These are phyloP conservation scores for Pichia cabralensis DNA, from an alignment of 805 yeast species.

Conservation along the genomic window DNA sequence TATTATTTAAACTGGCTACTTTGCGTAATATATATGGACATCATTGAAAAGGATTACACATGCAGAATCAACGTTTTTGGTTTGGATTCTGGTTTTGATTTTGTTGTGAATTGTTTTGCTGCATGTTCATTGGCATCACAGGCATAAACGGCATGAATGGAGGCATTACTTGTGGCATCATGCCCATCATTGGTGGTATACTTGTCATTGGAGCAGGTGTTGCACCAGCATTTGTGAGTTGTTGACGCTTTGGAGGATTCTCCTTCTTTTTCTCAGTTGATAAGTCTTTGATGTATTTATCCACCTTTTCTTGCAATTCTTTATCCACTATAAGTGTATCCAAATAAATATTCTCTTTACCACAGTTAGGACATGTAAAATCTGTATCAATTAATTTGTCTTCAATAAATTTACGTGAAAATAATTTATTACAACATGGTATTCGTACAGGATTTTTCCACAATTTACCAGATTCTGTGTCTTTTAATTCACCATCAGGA, in stretches of 20 bases:
- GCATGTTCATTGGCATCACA: conserved; percentile 18
- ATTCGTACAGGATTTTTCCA: conserved; percentile 68
- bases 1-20: no score
- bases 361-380: conserved; percentile 86
- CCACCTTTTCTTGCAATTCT: conserved; percentile 46
- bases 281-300: conserved; percentile 32
- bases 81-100: neutral
- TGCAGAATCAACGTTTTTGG: neutral
- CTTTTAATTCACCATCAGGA: conserved; percentile 52
- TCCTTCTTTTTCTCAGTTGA: neutral
- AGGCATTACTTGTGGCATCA: conserved; percentile 19
- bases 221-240: conserved; percentile 8
- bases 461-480: conserved; percentile 60
- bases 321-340: conserved; percentile 60
- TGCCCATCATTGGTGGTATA: conserved; percentile 10
- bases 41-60: no score
- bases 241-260: conserved; percentile 12
- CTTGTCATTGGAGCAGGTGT: conserved; percentile 16
- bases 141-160: conserved; percentile 23
- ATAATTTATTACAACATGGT: conserved; percentile 53
- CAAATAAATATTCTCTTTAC: conserved; percentile 57
- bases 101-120: conserved; percentile 3
- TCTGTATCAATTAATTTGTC: conserved; percentile 66
- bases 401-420: conserved; percentile 56
- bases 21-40: no score